Evolutionary conservation across 139 green algal genomes (phyloP).

Genomic region (Coelastrella sp.): DNA sequence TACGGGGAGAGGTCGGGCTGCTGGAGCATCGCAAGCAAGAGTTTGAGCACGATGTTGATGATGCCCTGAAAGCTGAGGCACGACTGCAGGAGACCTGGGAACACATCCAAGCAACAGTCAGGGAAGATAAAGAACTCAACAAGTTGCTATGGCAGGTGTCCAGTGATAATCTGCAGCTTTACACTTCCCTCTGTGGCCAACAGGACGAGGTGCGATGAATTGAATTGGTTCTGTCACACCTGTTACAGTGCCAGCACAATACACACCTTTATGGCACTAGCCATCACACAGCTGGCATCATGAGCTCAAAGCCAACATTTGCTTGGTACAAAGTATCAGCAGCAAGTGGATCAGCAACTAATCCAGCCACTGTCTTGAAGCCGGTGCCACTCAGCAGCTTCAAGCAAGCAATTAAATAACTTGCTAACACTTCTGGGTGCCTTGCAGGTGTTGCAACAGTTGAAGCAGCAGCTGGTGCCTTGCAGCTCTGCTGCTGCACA

Average conservation of each 20-base stretch:
- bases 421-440: neutral
- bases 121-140: neutral
- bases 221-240: neutral
- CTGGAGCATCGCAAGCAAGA: neutral
- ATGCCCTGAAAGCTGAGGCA: neutral
- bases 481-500: neutral
- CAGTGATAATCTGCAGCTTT: neutral
- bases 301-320: neutral
- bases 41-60: slow-evolving; percentile 17
- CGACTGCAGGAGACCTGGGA: neutral
- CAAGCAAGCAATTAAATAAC: neutral
- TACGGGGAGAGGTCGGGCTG: neutral
- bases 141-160: neutral
- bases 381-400: neutral
- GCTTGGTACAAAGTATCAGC: neutral
- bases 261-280: neutral
- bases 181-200: neutral
- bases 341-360: neutral
- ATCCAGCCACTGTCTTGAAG: neutral
- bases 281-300: neutral
- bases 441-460: neutral
- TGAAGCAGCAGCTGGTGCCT: neutral
- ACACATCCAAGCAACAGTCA: neutral
- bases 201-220: neutral
- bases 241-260: neutral